Percentiles rank a stretch among this genome's conserved stretches.
phyloP scores from a whole-genome alignment of 148 eudicot genomes.

The Nepenthes mirabilis region DNA sequence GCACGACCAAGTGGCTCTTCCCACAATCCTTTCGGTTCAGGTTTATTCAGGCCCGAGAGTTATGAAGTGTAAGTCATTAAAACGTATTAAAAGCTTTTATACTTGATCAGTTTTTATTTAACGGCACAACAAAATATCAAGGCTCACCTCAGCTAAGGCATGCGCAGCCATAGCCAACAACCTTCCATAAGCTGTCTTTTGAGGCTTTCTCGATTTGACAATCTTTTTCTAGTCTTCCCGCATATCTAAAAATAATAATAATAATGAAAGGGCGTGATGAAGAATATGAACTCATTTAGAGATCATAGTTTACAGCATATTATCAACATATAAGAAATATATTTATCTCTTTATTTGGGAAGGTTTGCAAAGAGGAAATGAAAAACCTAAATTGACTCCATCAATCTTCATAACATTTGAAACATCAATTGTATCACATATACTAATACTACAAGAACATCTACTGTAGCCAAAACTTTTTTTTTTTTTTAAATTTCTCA shows the following conservation, averaged over 20 bases:
- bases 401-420: too few species aligned
- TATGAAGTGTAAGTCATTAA: background rate
- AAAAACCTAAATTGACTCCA: too few species aligned
- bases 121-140: background rate
- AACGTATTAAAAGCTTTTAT: background rate
- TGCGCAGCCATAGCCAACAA: constrained; percentile 86
- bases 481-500: too few species aligned
- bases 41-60: constrained; percentile 53
- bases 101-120: background rate
- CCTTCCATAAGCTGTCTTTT: constrained; percentile 65
- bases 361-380: too few species aligned
- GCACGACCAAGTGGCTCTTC: constrained; percentile 67
- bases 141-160: constrained; percentile 84
- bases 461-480: too few species aligned
- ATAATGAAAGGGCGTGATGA: too few species aligned
- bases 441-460: too few species aligned
- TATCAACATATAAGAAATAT: too few species aligned
- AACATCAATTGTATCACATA: too few species aligned
- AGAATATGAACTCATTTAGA: too few species aligned
- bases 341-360: too few species aligned
- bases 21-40: constrained; percentile 92
- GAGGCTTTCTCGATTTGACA: constrained; percentile 62
- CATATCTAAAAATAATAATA: constrained; percentile 3
- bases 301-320: too few species aligned
- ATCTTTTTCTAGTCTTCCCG: constrained; percentile 59